These are phyloP conservation scores for Rhodotorula glutinis DNA, from an alignment of 1,284 basidiomycete species.

Conservation along the genomic window DNA sequence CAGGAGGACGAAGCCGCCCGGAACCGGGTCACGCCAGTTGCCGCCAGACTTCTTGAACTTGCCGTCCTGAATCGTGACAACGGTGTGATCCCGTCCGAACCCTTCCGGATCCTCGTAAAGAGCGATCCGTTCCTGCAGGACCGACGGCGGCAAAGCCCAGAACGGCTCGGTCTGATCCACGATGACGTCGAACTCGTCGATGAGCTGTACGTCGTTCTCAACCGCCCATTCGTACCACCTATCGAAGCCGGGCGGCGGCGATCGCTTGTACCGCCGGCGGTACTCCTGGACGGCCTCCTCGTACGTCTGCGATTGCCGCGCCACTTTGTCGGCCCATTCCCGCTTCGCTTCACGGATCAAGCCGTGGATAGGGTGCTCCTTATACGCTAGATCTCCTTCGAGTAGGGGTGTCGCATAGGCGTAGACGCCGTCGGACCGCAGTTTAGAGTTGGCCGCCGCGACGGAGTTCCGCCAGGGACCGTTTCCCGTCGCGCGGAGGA, in stretches of 20 bases:
- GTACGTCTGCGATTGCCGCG: constrained; percentile 24
- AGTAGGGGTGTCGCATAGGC: background rate
- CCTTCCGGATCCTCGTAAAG: constrained; percentile 20
- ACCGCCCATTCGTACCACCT: constrained; percentile 36
- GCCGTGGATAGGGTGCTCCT: constrained; percentile 32
- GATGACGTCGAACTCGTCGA: constrained; percentile 44
- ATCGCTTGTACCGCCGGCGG: constrained; percentile 31
- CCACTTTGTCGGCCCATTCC: constrained; percentile 27
- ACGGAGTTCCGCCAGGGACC: no score
- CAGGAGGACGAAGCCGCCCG: constrained; percentile 4
- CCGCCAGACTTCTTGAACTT: constrained; percentile 16
- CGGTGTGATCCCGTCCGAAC: background rate
- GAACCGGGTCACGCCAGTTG: constrained; percentile 5
- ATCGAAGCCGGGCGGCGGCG: constrained; percentile 38
- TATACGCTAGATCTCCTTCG: constrained; percentile 1
- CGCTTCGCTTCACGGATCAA: constrained; percentile 24
- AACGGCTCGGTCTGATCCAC: constrained; percentile 33
- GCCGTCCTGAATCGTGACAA: constrained; percentile 19
- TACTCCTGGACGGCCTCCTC: constrained; percentile 40
- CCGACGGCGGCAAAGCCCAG: constrained; percentile 24
- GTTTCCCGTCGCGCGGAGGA: background rate
- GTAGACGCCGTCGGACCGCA: background rate
- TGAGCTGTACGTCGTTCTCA: constrained; percentile 35
- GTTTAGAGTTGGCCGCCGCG: no score
- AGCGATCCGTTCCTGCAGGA: constrained; percentile 21